A percentile compares a stretch with the other conserved stretches of the same genome.
Conservation (phyloP, 345 rosid species). For the Brassica carinata region DNA sequence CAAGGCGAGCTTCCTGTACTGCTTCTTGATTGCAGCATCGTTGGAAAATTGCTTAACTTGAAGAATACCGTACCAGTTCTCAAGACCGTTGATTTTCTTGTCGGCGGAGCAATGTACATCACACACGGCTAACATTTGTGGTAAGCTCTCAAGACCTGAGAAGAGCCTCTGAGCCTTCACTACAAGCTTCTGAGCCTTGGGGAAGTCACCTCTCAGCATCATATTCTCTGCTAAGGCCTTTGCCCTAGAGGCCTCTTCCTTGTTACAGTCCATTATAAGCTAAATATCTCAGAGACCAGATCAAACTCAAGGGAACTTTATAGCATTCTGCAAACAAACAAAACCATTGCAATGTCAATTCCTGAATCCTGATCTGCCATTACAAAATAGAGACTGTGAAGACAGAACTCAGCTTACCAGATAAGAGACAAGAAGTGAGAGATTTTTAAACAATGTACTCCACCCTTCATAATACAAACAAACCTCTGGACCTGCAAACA, state of each 20-base stretch:
- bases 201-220: conserved; percentile 61
- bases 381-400: background rate
- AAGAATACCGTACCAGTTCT: conserved; percentile 90
- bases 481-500: background rate
- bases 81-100: conserved; percentile 52
- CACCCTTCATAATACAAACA: conserved; percentile 4
- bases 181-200: conserved; percentile 57
- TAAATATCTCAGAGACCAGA: background rate
- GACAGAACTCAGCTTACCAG: conserved; percentile 14
- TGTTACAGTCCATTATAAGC: conserved; percentile 73
- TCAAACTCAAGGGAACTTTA: background rate
- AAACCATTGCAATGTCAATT: background rate
- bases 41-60: conserved; percentile 58
- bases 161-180: conserved; percentile 67
- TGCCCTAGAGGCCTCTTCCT: conserved; percentile 84
- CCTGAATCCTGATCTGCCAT: background rate
- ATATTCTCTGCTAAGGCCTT: conserved; percentile 62
- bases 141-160: conserved; percentile 63
- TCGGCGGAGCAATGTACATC: conserved; percentile 73
- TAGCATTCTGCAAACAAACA: conserved; percentile 18
- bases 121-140: conserved; percentile 69
- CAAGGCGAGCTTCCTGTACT: conserved; percentile 77
- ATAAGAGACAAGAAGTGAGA: conserved; percentile 8
- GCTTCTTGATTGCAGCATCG: conserved; percentile 70
- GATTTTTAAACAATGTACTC: background rate